A percentile compares a stretch with the other conserved stretches of the same genome.
These are phyloP conservation scores for Cryptococcus hybrid DNA, from an alignment of 1,284 basidiomycete species.

Conservation along the genomic window DNA sequence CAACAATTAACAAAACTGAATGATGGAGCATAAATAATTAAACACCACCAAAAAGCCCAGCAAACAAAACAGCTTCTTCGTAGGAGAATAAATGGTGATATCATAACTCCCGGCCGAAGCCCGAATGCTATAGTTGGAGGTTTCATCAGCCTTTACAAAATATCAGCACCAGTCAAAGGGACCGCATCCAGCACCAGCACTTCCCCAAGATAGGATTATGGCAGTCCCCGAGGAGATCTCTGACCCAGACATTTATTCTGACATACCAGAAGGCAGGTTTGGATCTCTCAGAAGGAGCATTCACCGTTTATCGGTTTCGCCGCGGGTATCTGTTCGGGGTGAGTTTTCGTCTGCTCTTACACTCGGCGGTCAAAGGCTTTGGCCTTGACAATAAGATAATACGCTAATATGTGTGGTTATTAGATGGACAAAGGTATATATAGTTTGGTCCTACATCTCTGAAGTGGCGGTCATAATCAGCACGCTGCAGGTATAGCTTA, in stretches of 20 bases:
- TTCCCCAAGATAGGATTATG: neutral
- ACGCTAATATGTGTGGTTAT: neutral
- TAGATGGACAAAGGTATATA: slow-evolving; percentile 28
- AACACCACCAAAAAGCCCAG: too few relatives aligned
- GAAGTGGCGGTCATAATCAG: neutral
- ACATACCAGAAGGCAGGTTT: neutral
- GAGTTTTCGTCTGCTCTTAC: slow-evolving; percentile 5
- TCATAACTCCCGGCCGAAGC: too few relatives aligned
- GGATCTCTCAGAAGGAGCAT: slow-evolving; percentile 20
- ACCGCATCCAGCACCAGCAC: too few relatives aligned
- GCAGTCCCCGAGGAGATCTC: slow-evolving; percentile 11
- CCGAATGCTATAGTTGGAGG: too few relatives aligned
- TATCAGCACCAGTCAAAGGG: too few relatives aligned
- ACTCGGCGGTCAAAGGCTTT: too few relatives aligned
- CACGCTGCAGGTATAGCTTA: slow-evolving; percentile 2
- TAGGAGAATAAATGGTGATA: too few relatives aligned
- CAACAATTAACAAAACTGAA: too few relatives aligned
- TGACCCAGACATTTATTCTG: slow-evolving; percentile 14
- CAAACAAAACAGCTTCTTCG: too few relatives aligned
- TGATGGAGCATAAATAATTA: too few relatives aligned
- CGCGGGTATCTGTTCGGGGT: slow-evolving; percentile 46
- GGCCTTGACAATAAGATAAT: too few relatives aligned
- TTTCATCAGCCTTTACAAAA: too few relatives aligned
- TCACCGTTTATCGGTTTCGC: slow-evolving; percentile 46
- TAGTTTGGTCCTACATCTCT: neutral